Evolutionary conservation across 1,284 basidiomycete genomes (phyloP).

Genomic region (Phylloboletellus chloephorus): DNA sequence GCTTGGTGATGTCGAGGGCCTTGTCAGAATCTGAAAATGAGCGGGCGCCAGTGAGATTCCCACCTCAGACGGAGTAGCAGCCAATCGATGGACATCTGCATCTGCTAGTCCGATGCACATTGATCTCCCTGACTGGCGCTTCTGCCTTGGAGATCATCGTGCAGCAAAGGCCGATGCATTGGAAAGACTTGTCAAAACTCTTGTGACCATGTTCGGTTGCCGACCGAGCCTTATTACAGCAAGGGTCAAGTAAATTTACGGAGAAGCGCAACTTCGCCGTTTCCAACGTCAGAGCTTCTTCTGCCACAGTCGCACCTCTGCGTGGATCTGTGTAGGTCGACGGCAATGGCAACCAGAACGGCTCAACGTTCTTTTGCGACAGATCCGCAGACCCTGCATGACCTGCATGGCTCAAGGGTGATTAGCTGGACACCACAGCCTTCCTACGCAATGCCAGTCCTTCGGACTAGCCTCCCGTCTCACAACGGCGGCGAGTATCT

Average conservation of each 20-base stretch:
- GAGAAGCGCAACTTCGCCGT: conserved; percentile 17
- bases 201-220: conserved; percentile 16
- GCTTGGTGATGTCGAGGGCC: conserved; percentile 3
- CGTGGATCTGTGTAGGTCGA: conserved; percentile 10
- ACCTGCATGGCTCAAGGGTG: not conserved
- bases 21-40: conserved; percentile 13
- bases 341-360: conserved; percentile 1
- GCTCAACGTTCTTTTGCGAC: conserved; percentile 6
- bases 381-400: conserved; percentile 2
- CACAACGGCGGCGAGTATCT: conserved; percentile 9
- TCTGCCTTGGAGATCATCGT: conserved; percentile 3
- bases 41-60: conserved; percentile 15
- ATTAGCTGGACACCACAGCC: conserved; percentile 5
- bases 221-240: conserved; percentile 22
- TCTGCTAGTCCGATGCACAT: conserved; percentile 8
- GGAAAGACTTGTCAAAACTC: conserved; percentile 6
- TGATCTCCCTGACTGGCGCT: conserved; percentile 10
- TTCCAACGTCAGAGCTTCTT: conserved; percentile 10
- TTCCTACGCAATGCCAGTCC: conserved; percentile 5
- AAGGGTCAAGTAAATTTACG: conserved; percentile 18
- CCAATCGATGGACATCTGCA: not conserved
- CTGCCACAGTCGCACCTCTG: conserved; percentile 4
- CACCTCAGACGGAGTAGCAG: conserved; percentile 24
- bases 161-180: conserved; percentile 4
- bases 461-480: conserved; percentile 6